These are phyloP conservation scores for Aspergillus intermedius DNA, from an alignment of 2,329 filamentous ascomycete genomes.

Conservation along the genomic window DNA sequence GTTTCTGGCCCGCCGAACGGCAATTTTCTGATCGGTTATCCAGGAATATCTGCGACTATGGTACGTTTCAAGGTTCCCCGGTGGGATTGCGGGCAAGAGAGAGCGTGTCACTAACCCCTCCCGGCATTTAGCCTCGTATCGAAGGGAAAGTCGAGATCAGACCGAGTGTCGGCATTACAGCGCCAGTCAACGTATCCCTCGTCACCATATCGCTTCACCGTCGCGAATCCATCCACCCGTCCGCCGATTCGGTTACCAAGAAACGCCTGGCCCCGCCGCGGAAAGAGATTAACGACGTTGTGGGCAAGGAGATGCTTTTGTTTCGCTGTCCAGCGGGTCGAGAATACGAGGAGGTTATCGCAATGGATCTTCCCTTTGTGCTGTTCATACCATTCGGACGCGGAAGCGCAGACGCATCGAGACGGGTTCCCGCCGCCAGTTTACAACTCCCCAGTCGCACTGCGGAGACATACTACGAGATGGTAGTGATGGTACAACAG, in stretches of 20 bases:
- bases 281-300: conserved; percentile 84
- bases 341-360: conserved; percentile 80
- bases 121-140: conserved; percentile 68
- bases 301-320: conserved; percentile 90
- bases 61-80: conserved; percentile 51
- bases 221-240: conserved; percentile 92
- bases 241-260: conserved; percentile 88
- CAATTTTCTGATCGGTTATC: conserved; percentile 93
- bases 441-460: conserved; percentile 84
- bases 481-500: conserved; percentile 93
- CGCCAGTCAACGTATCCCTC: conserved; percentile 82
- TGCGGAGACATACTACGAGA: conserved; percentile 95
- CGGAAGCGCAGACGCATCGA: conserved; percentile 80
- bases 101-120: conserved; percentile 4
- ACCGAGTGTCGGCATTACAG: conserved; percentile 74
- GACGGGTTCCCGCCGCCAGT: conserved; percentile 85
- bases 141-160: conserved; percentile 97
- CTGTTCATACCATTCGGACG: conserved; percentile 94
- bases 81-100: no score
- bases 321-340: conserved; percentile 79
- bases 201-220: conserved; percentile 91
- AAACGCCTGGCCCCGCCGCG: conserved; percentile 84
- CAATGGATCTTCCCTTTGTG: conserved; percentile 96
- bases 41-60: conserved; percentile 93
- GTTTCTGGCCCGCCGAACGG: conserved; percentile 96